Conservation (phyloP, 2,329 filamentous ascomycete genomes). For the Aspergillus proliferans region DNA sequence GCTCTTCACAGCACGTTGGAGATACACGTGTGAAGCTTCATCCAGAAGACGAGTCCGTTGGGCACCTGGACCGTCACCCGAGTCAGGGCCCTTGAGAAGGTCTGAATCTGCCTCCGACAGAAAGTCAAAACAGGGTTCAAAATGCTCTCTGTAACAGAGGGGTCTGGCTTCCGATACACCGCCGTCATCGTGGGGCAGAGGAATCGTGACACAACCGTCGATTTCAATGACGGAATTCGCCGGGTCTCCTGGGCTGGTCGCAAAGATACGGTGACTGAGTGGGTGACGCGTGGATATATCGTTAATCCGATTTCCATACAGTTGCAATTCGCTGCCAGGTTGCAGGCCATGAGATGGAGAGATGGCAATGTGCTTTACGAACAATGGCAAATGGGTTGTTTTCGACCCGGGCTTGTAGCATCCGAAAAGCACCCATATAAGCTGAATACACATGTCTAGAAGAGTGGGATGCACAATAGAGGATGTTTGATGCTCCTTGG, state of each 20-base stretch:
- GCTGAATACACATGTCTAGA: constrained; percentile 34
- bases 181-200: not conserved
- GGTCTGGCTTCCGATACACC: not conserved
- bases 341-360: not conserved
- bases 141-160: not conserved
- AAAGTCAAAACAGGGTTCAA: not conserved
- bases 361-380: not conserved
- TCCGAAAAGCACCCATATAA: constrained; percentile 18
- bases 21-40: not conserved
- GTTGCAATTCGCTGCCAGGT: not conserved
- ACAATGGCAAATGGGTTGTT: not conserved
- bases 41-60: not conserved
- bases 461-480: constrained; percentile 44
- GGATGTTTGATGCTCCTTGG: constrained; percentile 37
- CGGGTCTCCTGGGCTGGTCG: not conserved
- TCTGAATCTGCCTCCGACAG: not conserved
- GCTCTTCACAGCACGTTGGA: not conserved
- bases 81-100: not conserved
- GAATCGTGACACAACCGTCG: not conserved
- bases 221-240: not conserved
- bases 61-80: not conserved
- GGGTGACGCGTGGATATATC: not conserved
- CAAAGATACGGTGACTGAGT: not conserved
- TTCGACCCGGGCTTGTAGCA: not conserved
- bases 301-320: not conserved